These are phyloP conservation scores for Grosmannia penicillata DNA, from an alignment of 2,329 filamentous ascomycete genomes.

Conservation along the genomic window DNA sequence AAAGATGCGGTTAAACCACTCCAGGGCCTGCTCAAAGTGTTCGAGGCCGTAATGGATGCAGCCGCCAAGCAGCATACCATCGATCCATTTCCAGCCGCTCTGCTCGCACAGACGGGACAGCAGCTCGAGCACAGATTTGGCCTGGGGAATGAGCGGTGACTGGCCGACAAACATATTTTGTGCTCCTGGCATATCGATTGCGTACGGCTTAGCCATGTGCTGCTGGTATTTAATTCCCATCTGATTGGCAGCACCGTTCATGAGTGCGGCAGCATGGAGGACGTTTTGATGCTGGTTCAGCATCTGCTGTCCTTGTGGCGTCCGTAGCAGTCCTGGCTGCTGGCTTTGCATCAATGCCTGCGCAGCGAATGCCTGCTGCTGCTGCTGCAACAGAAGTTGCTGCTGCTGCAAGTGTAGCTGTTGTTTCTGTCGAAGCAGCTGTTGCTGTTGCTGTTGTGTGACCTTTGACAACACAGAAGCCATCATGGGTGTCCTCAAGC, in stretches of 20 bases:
- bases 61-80: conserved; percentile 81
- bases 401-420: background rate
- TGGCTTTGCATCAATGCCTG: background rate
- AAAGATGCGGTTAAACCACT: conserved; percentile 56
- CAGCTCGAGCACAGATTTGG: conserved; percentile 54
- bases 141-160: conserved; percentile 27
- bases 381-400: background rate
- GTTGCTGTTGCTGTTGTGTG: conserved; percentile 17
- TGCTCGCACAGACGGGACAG: conserved; percentile 63
- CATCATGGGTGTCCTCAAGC: conserved; percentile 26
- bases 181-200: background rate
- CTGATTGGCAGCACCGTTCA: conserved; percentile 9
- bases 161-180: conserved; percentile 21
- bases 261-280: background rate
- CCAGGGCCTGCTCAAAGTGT: conserved; percentile 61
- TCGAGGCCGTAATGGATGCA: conserved; percentile 85
- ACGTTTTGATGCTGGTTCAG: background rate
- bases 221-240: conserved; percentile 3
- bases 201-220: conserved; percentile 8
- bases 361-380: background rate
- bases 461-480: conserved; percentile 41
- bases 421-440: conserved; percentile 1
- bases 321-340: background rate
- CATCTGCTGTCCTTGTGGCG: background rate
- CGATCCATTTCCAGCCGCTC: conserved; percentile 76